Evolutionary conservation across 768 basidiomycete genomes (phyloP).

Genomic region (Pleurotus tuber-regium): DNA sequence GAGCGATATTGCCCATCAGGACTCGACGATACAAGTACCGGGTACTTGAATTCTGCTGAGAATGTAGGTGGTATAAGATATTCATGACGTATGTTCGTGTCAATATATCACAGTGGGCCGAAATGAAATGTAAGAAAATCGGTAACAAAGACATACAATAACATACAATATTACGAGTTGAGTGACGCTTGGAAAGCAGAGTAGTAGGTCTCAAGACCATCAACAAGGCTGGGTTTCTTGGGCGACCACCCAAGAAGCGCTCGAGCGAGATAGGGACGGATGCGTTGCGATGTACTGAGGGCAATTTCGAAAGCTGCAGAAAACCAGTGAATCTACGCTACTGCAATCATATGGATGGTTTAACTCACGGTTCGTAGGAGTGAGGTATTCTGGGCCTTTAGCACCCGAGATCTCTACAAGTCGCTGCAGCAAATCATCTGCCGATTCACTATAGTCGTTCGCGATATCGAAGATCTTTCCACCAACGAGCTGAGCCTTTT

Average conservation of each 20-base stretch:
- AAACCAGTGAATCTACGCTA: no score
- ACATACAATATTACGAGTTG: no score
- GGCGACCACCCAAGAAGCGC: slow-evolving; percentile 42
- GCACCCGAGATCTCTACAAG: slow-evolving; percentile 36
- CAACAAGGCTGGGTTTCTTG: slow-evolving; percentile 37
- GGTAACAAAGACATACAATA: no score
- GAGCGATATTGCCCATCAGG: no score
- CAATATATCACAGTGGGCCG: no score
- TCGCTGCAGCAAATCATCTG: slow-evolving; percentile 36
- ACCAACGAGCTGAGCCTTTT: slow-evolving; percentile 30
- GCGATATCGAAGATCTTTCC: slow-evolving; percentile 40
- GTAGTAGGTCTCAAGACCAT: slow-evolving; percentile 41
- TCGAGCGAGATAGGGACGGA: slow-evolving; percentile 37
- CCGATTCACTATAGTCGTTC: slow-evolving; percentile 37
- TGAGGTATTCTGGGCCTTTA: slow-evolving; percentile 26
- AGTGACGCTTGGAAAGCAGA: no score
- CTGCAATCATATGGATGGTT: no score
- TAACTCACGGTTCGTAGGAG: slow-evolving; percentile 35
- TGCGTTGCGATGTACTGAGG: slow-evolving; percentile 23
- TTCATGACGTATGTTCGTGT: no score
- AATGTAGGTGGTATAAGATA: no score
- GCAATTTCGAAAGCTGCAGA: slow-evolving; percentile 35
- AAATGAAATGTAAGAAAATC: no score
- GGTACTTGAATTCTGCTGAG: no score
- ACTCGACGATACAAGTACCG: no score